These are phyloP conservation scores for Apodospora peruviana DNA, from an alignment of 495 filamentous ascomycete genomes.

Conservation along the genomic window DNA sequence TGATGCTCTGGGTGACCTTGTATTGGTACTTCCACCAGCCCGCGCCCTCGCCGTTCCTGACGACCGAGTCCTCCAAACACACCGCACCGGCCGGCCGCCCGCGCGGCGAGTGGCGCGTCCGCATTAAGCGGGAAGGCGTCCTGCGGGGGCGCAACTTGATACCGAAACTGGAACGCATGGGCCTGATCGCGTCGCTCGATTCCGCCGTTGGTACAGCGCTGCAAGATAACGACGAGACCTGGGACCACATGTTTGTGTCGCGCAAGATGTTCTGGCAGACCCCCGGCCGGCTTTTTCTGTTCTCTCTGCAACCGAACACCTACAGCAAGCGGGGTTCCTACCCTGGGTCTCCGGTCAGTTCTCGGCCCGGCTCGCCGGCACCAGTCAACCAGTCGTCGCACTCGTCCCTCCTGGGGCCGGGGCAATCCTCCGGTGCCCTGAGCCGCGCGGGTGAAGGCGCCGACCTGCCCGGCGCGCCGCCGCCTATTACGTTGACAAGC, in stretches of 20 bases:
- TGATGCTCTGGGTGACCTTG: constrained; percentile 93
- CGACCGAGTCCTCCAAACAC: constrained; percentile 54
- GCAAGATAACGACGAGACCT: constrained; percentile 59
- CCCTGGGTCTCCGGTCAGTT: constrained; percentile 48
- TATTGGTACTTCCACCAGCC: constrained; percentile 96
- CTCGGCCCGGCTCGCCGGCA: constrained; percentile 56
- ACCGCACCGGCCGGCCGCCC: constrained; percentile 68
- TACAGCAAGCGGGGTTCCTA: constrained; percentile 45
- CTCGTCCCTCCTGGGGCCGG: background rate
- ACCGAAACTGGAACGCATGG: constrained; percentile 92
- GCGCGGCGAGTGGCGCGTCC: constrained; percentile 80
- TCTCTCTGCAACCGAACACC: constrained; percentile 62
- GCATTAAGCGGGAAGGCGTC: constrained; percentile 79
- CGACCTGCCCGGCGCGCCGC: constrained; percentile 22
- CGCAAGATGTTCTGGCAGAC: constrained; percentile 87
- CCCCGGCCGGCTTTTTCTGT: constrained; percentile 79
- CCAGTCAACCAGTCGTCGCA: constrained; percentile 30
- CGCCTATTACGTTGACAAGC: constrained; percentile 29
- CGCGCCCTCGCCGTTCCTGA: constrained; percentile 49
- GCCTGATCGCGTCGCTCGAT: constrained; percentile 69
- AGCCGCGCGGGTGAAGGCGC: constrained; percentile 16
- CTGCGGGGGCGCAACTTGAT: constrained; percentile 75
- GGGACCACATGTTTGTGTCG: constrained; percentile 77
- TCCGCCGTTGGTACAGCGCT: constrained; percentile 64
- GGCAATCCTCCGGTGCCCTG: background rate